Base-by-base conservation (phyloP, 345 rosid genomes). In the Camelina hispida region DNA sequence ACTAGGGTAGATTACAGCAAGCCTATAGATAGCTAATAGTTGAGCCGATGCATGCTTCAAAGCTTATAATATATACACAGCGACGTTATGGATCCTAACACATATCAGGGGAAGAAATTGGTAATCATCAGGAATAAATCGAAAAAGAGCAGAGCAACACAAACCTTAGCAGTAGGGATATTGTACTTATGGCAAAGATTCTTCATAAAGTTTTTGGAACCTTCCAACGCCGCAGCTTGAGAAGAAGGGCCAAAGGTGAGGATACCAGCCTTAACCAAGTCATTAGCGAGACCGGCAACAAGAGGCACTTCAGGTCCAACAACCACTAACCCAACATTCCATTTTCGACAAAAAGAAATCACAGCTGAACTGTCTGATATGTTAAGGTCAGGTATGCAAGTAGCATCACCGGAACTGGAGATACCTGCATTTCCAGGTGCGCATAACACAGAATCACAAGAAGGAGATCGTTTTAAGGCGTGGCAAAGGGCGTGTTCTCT, bases 141-240 rank as follows among this genome's bases (percentile, higher is more conserved):
- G 22, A 62, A 51, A 25, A 11, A 62, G 55, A 44, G 71, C 3
- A 30, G 30, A 66, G 25, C 2, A 7, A n/a, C 0, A 52, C 64
- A 55, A 81, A 95, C 99, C 99, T 92, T 90, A 23, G 97, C 97
- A 5, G 99, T 95, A 76, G 99, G 97, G 80, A 95, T 92, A 38
- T 73, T 79, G 69, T 92, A 92, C 65, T 95, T 92, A 81, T 86
- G 89, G 58, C 97, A 95, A 68, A 95, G 84, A 74, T 57, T 86
- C 83, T 91, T 95, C 99, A 90, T 95, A 76, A 91, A 92, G 82
- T 88, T 82, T 81, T 95, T 95, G 60, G 99, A 95, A 71, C 99
- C 97, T 87, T 95, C 97, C 75, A 95, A 73, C 61, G 96, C 97
- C 66, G 97, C 99, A 48, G 99, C 99, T 84, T 92, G 90, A 8